Evolutionary conservation across 306 rosid species (phyloP), one percentile per base, ranked within the genome.

Genomic region (Dalbergia cochinchinensis): DNA sequence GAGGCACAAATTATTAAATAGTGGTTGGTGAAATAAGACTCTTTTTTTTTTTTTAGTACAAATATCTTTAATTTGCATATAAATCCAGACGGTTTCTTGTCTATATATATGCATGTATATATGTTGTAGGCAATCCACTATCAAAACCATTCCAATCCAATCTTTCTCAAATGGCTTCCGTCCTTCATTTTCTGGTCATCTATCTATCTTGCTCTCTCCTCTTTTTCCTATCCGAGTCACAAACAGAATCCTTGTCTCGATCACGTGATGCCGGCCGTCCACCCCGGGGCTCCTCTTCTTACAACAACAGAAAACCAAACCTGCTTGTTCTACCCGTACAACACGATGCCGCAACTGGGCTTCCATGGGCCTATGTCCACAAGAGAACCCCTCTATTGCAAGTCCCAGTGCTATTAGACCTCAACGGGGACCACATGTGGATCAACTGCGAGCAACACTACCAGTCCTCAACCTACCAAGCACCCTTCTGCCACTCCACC

Each of bases 401-500:
- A 26, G 69, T 84, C 3, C 91, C 89, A 0, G 55, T 85, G 19
- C 78, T 90, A 0, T 4, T 92, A 0, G 94, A 87, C 78, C 88
- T 87, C 0, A 88, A 85, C 2, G 91, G 89, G 0, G 41, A 48
- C 6, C 87, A 82, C 80, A 1, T 86, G 14, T 85, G 86, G 85
- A 62, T 79, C 0, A 90, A 86, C 65, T 90, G 90, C n/a, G 86
- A 90, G 10, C 69, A 58, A 11, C 72, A 60, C 39, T 82, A 88
- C 80, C 8, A 71, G 2, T 85, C 92, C 11, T 51, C 78, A 20
- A 82, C 84, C 0, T 87, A 82, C 84, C 73, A 72, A 15, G 86
- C 94, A 4, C 92, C 93, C 5, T 10, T 35, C 1, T 92, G 92
- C 71, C 88, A 86, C 82, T 90, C 93, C 0, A 73, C 91, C 0